Conservation (phyloP, 2,329 filamentous ascomycete genomes). For the Diplodia seriata region DNA sequence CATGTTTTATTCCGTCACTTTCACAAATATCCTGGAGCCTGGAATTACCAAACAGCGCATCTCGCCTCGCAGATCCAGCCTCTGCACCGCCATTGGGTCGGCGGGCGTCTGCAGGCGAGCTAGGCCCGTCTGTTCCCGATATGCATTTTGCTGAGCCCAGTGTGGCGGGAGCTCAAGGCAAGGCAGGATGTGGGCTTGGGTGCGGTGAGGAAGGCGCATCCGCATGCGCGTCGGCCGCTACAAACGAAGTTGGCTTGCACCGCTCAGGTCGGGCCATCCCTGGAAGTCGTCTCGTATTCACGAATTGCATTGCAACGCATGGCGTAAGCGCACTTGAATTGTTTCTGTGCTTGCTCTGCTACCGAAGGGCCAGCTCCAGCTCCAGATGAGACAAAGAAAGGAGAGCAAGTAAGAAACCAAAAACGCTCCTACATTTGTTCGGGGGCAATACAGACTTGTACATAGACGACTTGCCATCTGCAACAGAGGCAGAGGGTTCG, state of each 20-base stretch:
- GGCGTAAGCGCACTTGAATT: neutral
- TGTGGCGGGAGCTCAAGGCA: neutral
- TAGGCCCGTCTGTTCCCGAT: neutral
- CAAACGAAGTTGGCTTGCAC: neutral
- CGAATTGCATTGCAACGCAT: no score
- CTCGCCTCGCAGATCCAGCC: neutral
- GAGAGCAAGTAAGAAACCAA: neutral
- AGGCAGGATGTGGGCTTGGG: neutral
- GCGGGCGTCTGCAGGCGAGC: neutral
- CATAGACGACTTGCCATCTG: constrained; percentile 2
- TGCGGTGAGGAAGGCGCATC: no score
- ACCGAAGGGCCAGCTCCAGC: constrained; percentile 25
- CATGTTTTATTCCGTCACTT: neutral
- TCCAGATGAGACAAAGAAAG: neutral
- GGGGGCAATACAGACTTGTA: constrained; percentile 5
- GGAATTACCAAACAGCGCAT: neutral
- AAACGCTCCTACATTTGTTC: constrained; percentile 1
- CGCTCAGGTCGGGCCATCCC: neutral
- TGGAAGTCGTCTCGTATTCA: no score
- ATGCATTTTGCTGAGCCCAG: neutral
- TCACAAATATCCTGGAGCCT: neutral
- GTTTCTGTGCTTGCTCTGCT: constrained; percentile 1
- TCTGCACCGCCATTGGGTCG: neutral
- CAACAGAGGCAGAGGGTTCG: neutral
- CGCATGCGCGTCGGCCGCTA: neutral